phyloP scores from a whole-genome alignment of 2,329 filamentous ascomycete species.

The Lasiodiplodia sp. region DNA sequence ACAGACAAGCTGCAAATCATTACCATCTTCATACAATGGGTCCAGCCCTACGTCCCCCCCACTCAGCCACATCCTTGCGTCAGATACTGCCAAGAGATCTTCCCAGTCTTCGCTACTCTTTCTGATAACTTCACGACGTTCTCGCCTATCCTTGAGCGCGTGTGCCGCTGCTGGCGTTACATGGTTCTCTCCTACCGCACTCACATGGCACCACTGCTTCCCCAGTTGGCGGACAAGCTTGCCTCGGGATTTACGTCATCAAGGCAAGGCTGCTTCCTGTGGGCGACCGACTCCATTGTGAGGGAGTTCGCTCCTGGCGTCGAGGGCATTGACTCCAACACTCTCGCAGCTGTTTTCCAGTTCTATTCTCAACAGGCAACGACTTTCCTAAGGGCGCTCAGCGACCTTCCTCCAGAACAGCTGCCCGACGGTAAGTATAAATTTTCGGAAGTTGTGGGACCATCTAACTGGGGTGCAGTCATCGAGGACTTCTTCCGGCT shows the following conservation, averaged over 20 bases:
- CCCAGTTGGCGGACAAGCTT: constrained; percentile 85
- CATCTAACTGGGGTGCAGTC: constrained; percentile 55
- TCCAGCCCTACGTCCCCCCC: constrained; percentile 75
- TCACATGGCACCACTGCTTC: constrained; percentile 83
- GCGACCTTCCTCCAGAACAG: constrained; percentile 78
- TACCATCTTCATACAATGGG: constrained; percentile 83
- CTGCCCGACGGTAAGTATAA: constrained; percentile 69
- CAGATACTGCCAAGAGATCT: constrained; percentile 94
- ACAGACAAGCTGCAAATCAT: constrained; percentile 88
- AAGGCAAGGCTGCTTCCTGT: constrained; percentile 95
- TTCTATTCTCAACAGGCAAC: constrained; percentile 96
- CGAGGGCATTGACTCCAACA: constrained; percentile 81
- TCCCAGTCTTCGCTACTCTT: constrained; percentile 85
- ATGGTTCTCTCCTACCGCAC: constrained; percentile 97
- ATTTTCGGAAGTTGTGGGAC: neutral
- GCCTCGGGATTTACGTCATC: constrained; percentile 84
- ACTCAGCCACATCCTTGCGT: constrained; percentile 86
- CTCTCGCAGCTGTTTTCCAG: constrained; percentile 84
- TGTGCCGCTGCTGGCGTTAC: constrained; percentile 94
- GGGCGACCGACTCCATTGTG: constrained; percentile 93
- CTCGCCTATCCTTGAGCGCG: constrained; percentile 86
- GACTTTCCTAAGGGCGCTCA: constrained; percentile 87
- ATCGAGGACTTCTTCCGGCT: constrained; percentile 98
- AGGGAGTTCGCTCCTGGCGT: constrained; percentile 93
- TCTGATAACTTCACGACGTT: constrained; percentile 87